Conservation (phyloP, 768 basidiomycete genomes). For the Leccinum uliginosum region DNA sequence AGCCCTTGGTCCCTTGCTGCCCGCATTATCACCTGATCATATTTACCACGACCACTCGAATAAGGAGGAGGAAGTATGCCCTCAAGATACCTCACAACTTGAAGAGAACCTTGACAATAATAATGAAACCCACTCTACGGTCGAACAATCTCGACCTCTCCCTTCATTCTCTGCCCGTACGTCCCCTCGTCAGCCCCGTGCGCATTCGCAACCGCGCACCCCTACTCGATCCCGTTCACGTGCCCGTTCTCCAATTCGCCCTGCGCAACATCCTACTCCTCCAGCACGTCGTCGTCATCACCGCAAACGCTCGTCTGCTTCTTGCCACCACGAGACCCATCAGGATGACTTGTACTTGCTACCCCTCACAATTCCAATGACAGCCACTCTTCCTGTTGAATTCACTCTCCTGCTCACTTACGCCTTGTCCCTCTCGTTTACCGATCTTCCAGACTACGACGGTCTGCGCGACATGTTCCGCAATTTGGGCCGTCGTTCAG, state of each 20-base stretch:
- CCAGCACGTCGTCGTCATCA: conserved; percentile 15
- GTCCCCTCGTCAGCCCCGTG: conserved; percentile 11
- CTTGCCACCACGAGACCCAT: conserved; percentile 15
- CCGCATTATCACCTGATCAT: conserved; percentile 13
- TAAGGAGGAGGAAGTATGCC: neutral
- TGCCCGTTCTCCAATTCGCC: conserved; percentile 4
- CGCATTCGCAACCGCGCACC: conserved; percentile 18
- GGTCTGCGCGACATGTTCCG: conserved; percentile 73
- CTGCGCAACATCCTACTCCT: conserved; percentile 11
- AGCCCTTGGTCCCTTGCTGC: conserved; percentile 36
- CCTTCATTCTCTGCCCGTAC: neutral
- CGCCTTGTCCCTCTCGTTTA: conserved; percentile 77
- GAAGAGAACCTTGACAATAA: conserved; percentile 13
- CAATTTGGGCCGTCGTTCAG: conserved; percentile 50
- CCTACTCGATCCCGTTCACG: conserved; percentile 12
- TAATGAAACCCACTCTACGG: conserved; percentile 1
- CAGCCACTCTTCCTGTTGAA: conserved; percentile 73
- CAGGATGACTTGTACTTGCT: conserved; percentile 7
- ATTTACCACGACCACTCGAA: conserved; percentile 4
- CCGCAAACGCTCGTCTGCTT: conserved; percentile 17
- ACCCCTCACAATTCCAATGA: conserved; percentile 46
- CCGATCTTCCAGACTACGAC: conserved; percentile 86
- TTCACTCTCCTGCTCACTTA: conserved; percentile 78
- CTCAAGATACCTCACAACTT: conserved; percentile 3
- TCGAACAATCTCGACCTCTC: conserved; percentile 18